Base-by-base conservation (phyloP, 2,329 filamentous ascomycete genomes). In the Fusarium sp. region DNA sequence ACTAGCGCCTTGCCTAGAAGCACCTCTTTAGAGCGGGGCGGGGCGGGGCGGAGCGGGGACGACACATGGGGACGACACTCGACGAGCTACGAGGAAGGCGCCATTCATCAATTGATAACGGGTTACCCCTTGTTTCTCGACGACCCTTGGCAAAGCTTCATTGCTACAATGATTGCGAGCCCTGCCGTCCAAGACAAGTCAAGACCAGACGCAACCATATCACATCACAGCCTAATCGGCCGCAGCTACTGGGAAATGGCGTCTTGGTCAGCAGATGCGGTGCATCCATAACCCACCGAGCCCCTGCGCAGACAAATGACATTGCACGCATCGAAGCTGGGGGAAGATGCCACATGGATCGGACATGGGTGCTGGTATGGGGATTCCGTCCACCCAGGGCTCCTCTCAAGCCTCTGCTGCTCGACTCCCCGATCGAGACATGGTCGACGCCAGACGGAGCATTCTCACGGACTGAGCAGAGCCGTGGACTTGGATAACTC, bases 41-140 rank as follows among this genome's bases (percentile, higher is more conserved):
- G 73, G 43, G 76, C 76, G 74, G 76, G 27, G 74, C 68, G 76
- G 76, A 13, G 67, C 67, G 66, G 64, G 58, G 62, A 39, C 23
- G 5, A 58, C 8, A 32, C 52, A 58, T n/a, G 52, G 48, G 34
- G 64, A 35, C 13, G 41, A 68, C 9, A 25, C 7, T 45, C 41
- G 25, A 61, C n/a, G 43, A 61, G 64, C 52, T 14, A 65, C 43
- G 27, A 52, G 27, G 48, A 30, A 52, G 48, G 48, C 48, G 27
- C 48, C 48, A 52, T 52, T 32, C 27, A 52, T 32, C 48, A 52
- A 52, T 52, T 52, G 48, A 50, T 27, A 35, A 50, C n/a, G 20
- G 56, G 27, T 16, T 37, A 59, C 41, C 52, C 48, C 37, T 70
- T 72, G 50, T 56, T 35, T 41, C 25, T 37, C 60, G 50, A 71